phyloP scores from a whole-genome alignment of 495 filamentous ascomycete species.

The Aspergillus bertholletiae region DNA sequence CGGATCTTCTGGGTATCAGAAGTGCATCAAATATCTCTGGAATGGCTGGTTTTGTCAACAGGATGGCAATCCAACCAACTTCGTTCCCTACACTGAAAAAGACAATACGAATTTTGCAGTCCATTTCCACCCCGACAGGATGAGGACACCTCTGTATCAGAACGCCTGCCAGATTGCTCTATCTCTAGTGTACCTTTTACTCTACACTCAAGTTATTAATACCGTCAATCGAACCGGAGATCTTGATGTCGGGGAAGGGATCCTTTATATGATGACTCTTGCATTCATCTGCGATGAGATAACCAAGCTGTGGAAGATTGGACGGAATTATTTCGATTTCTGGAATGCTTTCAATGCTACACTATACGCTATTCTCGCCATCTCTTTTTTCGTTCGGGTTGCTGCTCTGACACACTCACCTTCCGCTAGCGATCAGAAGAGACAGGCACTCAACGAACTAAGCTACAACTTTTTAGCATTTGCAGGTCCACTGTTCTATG shows the following conservation, averaged over 20 bases:
- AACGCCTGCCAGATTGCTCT: constrained; percentile 84
- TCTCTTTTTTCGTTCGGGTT: constrained; percentile 73
- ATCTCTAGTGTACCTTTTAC: constrained; percentile 72
- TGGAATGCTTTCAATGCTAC: constrained; percentile 92
- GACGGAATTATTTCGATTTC: constrained; percentile 81
- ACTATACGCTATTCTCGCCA: constrained; percentile 71
- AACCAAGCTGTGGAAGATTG: constrained; percentile 88
- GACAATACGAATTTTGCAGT: constrained; percentile 68
- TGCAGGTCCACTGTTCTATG: constrained; percentile 95
- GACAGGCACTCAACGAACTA: constrained; percentile 69
- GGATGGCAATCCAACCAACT: constrained; percentile 78
- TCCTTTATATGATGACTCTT: constrained; percentile 87
- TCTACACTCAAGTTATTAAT: constrained; percentile 91
- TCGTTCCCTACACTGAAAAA: constrained; percentile 77
- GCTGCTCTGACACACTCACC: constrained; percentile 66
- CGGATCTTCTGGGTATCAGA: constrained; percentile 90
- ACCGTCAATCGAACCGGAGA: constrained; percentile 78
- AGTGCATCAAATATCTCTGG: constrained; percentile 90
- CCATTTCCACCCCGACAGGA: constrained; percentile 90
- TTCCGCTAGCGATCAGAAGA: constrained; percentile 42
- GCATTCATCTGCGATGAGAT: constrained; percentile 90
- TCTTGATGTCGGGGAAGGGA: constrained; percentile 76
- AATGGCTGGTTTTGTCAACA: constrained; percentile 94
- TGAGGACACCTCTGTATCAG: constrained; percentile 89
- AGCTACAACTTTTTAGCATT: constrained; percentile 93